Evolutionary conservation across 805 yeast genomes (phyloP).

Genomic region (Komagataella ulmi): DNA sequence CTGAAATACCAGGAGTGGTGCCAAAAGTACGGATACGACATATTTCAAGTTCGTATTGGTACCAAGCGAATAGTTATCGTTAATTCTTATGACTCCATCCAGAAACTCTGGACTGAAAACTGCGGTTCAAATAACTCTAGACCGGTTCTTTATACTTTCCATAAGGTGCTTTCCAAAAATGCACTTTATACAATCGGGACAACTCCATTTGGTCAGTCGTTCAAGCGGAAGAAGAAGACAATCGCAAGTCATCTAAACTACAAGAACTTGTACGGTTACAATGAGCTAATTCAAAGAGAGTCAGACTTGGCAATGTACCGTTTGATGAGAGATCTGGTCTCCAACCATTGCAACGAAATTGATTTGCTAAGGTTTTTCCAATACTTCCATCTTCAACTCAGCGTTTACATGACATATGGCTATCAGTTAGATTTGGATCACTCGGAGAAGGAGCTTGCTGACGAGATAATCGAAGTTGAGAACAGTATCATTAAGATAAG

Average conservation of each 20-base stretch:
- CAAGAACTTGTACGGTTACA: slow-evolving; percentile 17
- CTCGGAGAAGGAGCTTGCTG: slow-evolving; percentile 23
- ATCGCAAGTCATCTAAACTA: slow-evolving; percentile 30
- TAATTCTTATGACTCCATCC: slow-evolving; percentile 45
- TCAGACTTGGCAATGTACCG: slow-evolving; percentile 11
- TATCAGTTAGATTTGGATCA: slow-evolving; percentile 27
- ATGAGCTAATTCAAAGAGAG: slow-evolving; percentile 24
- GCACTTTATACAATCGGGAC: slow-evolving; percentile 55
- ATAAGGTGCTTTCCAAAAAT: slow-evolving; percentile 38
- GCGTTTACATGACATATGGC: slow-evolving; percentile 41
- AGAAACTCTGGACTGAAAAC: slow-evolving; percentile 36
- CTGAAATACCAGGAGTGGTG: slow-evolving; percentile 31
- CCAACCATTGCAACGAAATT: background rate
- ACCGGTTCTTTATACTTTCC: slow-evolving; percentile 57
- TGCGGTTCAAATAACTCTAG: slow-evolving; percentile 49
- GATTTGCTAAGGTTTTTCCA: background rate
- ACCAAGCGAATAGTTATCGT: slow-evolving; percentile 43
- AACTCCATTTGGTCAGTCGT: slow-evolving; percentile 42
- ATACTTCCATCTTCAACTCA: slow-evolving; percentile 27
- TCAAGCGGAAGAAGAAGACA: slow-evolving; percentile 30
- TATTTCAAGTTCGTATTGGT: slow-evolving; percentile 58
- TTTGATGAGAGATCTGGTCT: background rate
- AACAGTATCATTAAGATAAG: slow-evolving; percentile 41
- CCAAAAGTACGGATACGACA: slow-evolving; percentile 21
- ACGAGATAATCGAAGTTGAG: slow-evolving; percentile 42